Evolutionary conservation across 2,329 filamentous ascomycete genomes (phyloP), one percentile per base, ranked within the genome.

Genomic region (Davidsoniella eucalypti): DNA sequence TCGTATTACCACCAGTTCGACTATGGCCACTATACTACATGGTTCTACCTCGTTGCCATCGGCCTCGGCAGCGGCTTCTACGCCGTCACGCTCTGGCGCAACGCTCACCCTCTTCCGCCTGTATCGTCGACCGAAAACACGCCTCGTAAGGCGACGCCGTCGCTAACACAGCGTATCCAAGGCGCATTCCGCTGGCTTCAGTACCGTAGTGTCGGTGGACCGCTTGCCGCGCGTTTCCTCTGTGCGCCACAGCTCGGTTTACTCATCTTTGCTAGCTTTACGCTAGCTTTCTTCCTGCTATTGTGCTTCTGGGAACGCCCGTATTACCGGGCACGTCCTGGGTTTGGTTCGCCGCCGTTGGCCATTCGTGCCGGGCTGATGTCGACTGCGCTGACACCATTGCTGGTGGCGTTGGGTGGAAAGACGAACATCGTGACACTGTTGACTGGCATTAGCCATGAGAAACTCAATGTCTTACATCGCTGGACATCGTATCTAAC

Each of bases 401-500:
- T 41, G 39, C 6, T 41, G 14, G 39, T 41, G 39, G 39, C 39
- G 39, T 18, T 41, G 16, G 39, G 39, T 10, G 39, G 39, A 2
- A 41, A 81, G 59, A 75, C 76, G 9, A 84, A 82, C 57, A 62
- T 81, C 43, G 73, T 84, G 49, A 73, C 73, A 2, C 62, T 79
- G 55, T 59, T 83, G 49, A 82, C 78, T 8, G 80, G 80, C 1
- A 74, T 82, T 49, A 75, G 78, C 5, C 78, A 81, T 55, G 79
- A 84, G 59, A 68, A 78, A 47, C 62, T 83, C 42, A 82, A 80
- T 54, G 78, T 81, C 41, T 62, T 83, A 38, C 80, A 83, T 61
- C 71, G 79, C 54, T 83, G 76, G 76, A 69, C 71, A 14, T 76
- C 72, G 4, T 81, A 79, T 57, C 62, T 82, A 9, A 77, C 72